Evolutionary conservation across 2,329 filamentous ascomycete species (phyloP), one percentile per base, ranked within the genome.

Genomic region (Claviceps pazoutovae): DNA sequence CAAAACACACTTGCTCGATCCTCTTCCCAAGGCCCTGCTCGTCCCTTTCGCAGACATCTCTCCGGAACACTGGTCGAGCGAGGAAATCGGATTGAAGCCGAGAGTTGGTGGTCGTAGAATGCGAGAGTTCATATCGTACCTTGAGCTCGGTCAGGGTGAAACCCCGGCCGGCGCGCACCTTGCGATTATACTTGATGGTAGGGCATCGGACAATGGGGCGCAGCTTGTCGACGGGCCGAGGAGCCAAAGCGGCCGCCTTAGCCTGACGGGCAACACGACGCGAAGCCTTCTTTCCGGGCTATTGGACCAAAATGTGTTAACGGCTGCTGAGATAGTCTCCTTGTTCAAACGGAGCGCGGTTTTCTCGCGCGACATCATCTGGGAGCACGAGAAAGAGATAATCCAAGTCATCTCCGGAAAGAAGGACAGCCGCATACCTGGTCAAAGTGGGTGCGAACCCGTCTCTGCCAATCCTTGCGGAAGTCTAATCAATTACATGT

Each of bases 381-480:
- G 16, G 19, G 8, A 16, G 3, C 26, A 13, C 36, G 1, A 16
- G 19, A 45, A 34, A 26, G 21, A 37, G 16, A 46, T 1, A 30
- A n/a, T 21, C 36, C 13, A n/a, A 47, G 48, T 19, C 46, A 53
- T 44, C 21, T 45, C 43, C 43, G 9, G 21, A 9, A 30, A n/a
- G 8, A 26, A 39, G 36, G 34, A 19, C 16, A 13, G 30, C 58
- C 59, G 58, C 70, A 77, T 91, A 95, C 91, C 89, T 97, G 93
- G 82, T 98, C 89, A 80, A 98, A 98, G 83, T 98, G 93, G 76
- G 88, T 87, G 78, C 89, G 88, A 71, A 98, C 93, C 78, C 90
- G 88, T 79, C 89, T 88, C 78, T 97, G 90, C 93, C 93, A 98
- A 82, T 98, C 90, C 88, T 95, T 96, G 79, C 88, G 90, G 88